Evolutionary conservation across 2,329 filamentous ascomycete genomes (phyloP), one percentile per base, ranked within the genome.

Genomic region (Rosellinia necatrix): DNA sequence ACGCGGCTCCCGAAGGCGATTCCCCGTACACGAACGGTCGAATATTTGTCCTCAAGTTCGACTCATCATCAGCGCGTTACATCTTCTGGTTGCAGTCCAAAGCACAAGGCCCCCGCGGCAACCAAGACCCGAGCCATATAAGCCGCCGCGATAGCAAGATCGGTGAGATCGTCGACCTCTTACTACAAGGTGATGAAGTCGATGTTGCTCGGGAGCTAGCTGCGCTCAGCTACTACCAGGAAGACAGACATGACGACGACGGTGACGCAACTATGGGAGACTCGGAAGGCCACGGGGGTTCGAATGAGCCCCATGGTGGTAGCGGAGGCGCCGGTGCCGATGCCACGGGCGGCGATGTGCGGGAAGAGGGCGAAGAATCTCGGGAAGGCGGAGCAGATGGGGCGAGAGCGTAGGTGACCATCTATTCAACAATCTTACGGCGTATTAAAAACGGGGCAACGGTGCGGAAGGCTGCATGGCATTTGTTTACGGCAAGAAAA

Each of bases 21-120:
- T 78, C 80, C 13, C 77, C 83, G 54, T 85, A 90, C 69, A 88
- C 88, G 41, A 92, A 96, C 71, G 96, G 92, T 64, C 91, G 94
- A 67, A 87, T 99, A 72, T 97, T 92, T 72, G 87, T 90, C 55
- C 86, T 99, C 69, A 97, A 96, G 75, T 99, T 99, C 78, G 84
- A 83, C 25, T 97, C 92, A 10, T 96, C 91, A 61, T 94, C 92
- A 56, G 88, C 96, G 74, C 87, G 92, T 68, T 83, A 97, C 75
- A 81, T 97, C 57, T 99, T 97, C 79, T 99, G 93, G 92, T 80
- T 99, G 70, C 94, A 99, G 76, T 94, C 91, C 25, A 92, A 92
- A 75, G 83, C 88, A 27, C 92, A 97, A 75, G 85, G 75, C 70
- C 82, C 51, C 17, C 55, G 48, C n/a, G 55, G 78, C 62, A 82